Base-by-base conservation (phyloP, 2,329 filamentous ascomycete genomes). In the Pseudogymnoascus pannorum region DNA sequence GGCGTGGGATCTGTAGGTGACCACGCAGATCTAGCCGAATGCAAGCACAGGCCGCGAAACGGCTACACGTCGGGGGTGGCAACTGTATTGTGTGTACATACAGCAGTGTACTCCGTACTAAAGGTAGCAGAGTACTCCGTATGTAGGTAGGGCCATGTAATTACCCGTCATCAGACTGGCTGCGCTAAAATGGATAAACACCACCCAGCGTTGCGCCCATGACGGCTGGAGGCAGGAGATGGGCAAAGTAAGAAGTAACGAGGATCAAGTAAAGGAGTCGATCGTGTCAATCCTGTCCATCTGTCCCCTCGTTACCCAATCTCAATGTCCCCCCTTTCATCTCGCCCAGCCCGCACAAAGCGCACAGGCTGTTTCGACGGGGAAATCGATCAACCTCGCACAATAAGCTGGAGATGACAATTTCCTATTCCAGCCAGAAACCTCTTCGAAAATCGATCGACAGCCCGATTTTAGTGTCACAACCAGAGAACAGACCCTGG, bases 391-490 rank as follows among this genome's bases (percentile, higher is more conserved):
- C n/a, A 11, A 42, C 40, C 18, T 44, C 40, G 40, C 14, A 44
- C 40, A n/a, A 51, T 26, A 22, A 51, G 22, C 22, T 26, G 22
- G 20, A 51, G 42, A 51, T 44, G 42, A 51, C 22, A 16, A 29
- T 51, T 51, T 51, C 42, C 42, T 16, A 51, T 11, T 51, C 29
- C 7, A 51, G 42, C 42, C 16, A 44, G 4, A 11, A 20, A 5
- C 38, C 20, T 14, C 16, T n/a, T 44, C 20, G 5, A 22, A 7
- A 22, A 24, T 24, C 20, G 42, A 48, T 48, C 42, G 42, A 26
- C 42, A 48, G 42, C 22, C 22, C 42, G 42, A 48, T 48, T 48
- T 48, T 48, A 48, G 42, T 48, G 22, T 48, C 42, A 44, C 40
- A 7, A 24, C 5, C 26, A 29, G 26, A 5, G 26, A 26, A 24